phyloP scores from a whole-genome alignment of 176 grass and related monocot species.

The bread wheat (Triticum aestivum) region DNA sequence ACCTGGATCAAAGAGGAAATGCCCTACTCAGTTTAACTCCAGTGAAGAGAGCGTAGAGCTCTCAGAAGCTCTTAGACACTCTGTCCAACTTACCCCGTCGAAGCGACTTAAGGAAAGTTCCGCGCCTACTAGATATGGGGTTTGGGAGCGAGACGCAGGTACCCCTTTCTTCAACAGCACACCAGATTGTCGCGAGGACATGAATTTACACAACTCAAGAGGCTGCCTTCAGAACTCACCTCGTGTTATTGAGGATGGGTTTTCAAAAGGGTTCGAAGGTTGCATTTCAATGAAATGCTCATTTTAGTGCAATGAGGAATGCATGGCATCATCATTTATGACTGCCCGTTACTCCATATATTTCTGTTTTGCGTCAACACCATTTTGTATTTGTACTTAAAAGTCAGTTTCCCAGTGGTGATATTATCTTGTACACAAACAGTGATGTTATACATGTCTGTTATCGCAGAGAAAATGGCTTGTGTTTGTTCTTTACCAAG shows the following conservation, averaged over 20 bases:
- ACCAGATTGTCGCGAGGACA: conserved; percentile 38
- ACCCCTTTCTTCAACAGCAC: conserved; percentile 35
- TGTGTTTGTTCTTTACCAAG: background rate
- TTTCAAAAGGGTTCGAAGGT: conserved; percentile 77
- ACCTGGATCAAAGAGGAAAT: conserved; percentile 94
- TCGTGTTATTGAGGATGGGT: conserved; percentile 61
- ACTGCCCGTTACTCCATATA: conserved; percentile 6
- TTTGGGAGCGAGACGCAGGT: conserved; percentile 38
- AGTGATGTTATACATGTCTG: background rate
- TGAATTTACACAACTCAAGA: conserved; percentile 52
- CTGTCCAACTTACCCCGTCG: conserved; percentile 40
- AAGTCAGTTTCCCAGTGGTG: conserved; percentile 28
- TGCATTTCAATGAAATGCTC: conserved; percentile 67
- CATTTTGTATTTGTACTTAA: conserved; percentile 37
- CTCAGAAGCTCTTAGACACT: conserved; percentile 44
- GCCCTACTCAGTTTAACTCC: conserved; percentile 33
- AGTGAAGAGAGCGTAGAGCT: conserved; percentile 46
- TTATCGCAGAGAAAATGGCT: background rate
- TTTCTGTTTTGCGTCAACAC: background rate
- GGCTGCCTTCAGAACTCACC: conserved; percentile 57
- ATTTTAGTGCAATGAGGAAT: conserved; percentile 48
- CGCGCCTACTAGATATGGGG: background rate
- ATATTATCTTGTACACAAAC: conserved; percentile 11
- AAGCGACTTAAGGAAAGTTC: conserved; percentile 60
- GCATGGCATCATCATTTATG: conserved; percentile 24